Percentiles rank a stretch among this genome's conserved stretches.
These are phyloP conservation scores for Nemania sp. DNA, from an alignment of 2,329 filamentous ascomycete genomes.

Conservation along the genomic window DNA sequence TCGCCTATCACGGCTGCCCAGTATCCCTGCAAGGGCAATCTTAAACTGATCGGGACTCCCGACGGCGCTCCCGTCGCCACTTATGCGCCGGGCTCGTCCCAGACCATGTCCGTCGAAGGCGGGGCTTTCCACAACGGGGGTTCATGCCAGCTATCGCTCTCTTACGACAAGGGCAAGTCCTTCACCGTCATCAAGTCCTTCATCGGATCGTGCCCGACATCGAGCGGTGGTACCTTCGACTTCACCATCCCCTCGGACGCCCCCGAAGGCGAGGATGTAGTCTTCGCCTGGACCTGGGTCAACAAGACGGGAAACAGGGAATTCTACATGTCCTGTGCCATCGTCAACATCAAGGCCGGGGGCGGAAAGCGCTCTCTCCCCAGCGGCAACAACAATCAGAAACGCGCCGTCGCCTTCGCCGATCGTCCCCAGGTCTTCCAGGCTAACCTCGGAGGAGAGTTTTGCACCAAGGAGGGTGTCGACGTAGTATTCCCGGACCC, in stretches of 20 bases:
- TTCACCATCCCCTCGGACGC: slow-evolving; percentile 70
- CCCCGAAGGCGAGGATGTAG: slow-evolving; percentile 58
- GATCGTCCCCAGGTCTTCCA: slow-evolving; percentile 70
- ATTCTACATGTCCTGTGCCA: slow-evolving; percentile 87
- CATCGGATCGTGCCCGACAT: slow-evolving; percentile 46
- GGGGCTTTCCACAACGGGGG: slow-evolving; percentile 69
- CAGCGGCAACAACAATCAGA: slow-evolving; percentile 21
- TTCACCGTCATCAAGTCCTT: slow-evolving; percentile 63
- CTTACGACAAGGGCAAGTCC: slow-evolving; percentile 70
- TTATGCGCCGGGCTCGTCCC: slow-evolving; percentile 64
- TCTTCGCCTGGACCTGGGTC: slow-evolving; percentile 80
- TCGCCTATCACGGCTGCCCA: slow-evolving; percentile 67
- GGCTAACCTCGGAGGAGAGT: slow-evolving; percentile 65
- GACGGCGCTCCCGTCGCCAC: slow-evolving; percentile 60
- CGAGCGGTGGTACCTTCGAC: slow-evolving; percentile 55
- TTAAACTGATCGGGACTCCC: slow-evolving; percentile 52
- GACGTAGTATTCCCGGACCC: slow-evolving; percentile 70
- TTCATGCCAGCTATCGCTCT: slow-evolving; percentile 76
- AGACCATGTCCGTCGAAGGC: slow-evolving; percentile 68
- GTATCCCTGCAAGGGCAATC: slow-evolving; percentile 76
- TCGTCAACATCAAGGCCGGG: slow-evolving; percentile 62
- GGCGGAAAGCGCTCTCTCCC: slow-evolving; percentile 35
- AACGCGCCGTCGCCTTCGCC: slow-evolving; percentile 52
- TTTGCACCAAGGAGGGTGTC: slow-evolving; percentile 62
- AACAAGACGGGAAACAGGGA: slow-evolving; percentile 78